phyloP scores from a whole-genome alignment of 164 flowering plant species.

The Liquidambar formosana region DNA sequence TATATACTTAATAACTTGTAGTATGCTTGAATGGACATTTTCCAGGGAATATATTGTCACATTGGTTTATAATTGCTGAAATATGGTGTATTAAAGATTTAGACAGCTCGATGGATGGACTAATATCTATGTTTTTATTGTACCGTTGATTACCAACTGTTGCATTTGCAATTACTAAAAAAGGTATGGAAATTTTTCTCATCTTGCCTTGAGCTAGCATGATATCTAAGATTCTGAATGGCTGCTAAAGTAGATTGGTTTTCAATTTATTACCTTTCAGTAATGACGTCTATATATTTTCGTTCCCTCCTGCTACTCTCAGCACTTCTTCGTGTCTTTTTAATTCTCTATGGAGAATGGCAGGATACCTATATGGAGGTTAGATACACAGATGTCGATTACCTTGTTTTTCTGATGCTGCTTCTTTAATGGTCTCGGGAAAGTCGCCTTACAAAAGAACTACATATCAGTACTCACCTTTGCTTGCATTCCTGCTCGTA shows the following conservation, averaged over 20 bases:
- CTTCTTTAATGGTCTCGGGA: slow-evolving; percentile 66
- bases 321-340: slow-evolving; percentile 51
- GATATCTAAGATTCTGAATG: no score
- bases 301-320: slow-evolving; percentile 53
- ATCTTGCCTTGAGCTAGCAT: no score
- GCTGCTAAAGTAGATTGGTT: neutral
- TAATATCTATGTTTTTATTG: neutral
- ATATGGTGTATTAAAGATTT: no score
- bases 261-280: slow-evolving; percentile 5
- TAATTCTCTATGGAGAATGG: slow-evolving; percentile 91
- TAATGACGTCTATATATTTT: slow-evolving; percentile 35
- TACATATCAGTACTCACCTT: slow-evolving; percentile 84
- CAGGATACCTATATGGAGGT: slow-evolving; percentile 94
- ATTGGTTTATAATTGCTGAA: no score
- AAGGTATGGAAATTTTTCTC: no score
- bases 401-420: slow-evolving; percentile 92
- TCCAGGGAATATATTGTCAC: no score
- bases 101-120: neutral
- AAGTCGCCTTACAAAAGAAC: slow-evolving; percentile 77
- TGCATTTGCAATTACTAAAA: no score
- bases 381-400: slow-evolving; percentile 89
- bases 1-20: no score
- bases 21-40: no score
- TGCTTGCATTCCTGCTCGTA: slow-evolving; percentile 74
- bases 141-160: neutral